Evolutionary conservation across 495 filamentous ascomycete species (phyloP), one percentile per base, ranked within the genome.

Genomic region (Pseudotulostoma volvatum): DNA sequence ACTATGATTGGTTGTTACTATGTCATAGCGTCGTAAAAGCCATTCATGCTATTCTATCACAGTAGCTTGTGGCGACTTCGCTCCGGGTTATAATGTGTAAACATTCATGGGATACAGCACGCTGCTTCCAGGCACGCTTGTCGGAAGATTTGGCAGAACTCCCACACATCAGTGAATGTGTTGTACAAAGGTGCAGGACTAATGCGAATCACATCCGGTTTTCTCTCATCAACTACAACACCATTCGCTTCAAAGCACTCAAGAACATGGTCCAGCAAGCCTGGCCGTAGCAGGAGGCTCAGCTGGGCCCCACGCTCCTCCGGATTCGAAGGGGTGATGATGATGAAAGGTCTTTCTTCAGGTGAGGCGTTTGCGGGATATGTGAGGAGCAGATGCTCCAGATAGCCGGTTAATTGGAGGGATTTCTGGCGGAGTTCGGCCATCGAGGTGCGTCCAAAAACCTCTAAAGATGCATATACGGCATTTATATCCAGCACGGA

Each of bases 171-270:
- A 36, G 52, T 52, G 53, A 79, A 95, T 0, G 67, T 75, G 56
- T 94, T 95, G 56, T 93, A 97, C 38, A 96, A 50, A 23, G 90
- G 87, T 20, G 83, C 77, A 1, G 90, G 92, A 13, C 88, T 85
- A n/a, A 95, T 81, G 4, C 90, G 66, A 20, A 97, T 71, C 18
- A 97, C 92, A 56, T 94, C 76, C 15, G 90, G 90, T 51, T 74
- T 77, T 44, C 90, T 63, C 63, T 96, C 84, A 52, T 97, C 90
- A 23, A 92, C 74, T 16, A 97, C 71, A 7, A 93, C 73, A 2
- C 74, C 77, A 9, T 70, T 56, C 31, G 70, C 65, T 48, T 92
- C 76, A 23, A 97, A 50, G 36, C 60, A 60, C 38, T 73, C 57
- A 62, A 87, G 73, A 0, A 93, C 74, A 2, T 47, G 42, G 40